phyloP scores from a whole-genome alignment of 179 eudicot species.

The Nepenthes alata region DNA sequence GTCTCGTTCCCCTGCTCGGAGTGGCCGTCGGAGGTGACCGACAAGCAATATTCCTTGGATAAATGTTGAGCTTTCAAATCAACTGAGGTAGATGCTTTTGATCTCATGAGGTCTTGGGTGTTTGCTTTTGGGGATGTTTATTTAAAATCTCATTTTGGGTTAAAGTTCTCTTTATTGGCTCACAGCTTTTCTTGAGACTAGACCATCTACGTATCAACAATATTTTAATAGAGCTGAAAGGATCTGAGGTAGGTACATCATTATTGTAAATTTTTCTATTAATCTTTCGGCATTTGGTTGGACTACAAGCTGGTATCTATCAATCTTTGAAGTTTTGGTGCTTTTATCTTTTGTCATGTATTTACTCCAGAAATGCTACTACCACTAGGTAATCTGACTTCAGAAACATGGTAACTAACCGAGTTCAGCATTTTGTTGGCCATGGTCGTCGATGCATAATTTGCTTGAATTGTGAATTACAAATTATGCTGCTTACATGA shows the following conservation, averaged over 20 bases:
- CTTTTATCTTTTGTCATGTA: conserved; percentile 4
- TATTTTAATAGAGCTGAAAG: conserved; percentile 42
- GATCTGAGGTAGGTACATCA: conserved; percentile 69
- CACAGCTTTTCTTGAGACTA: conserved; percentile 30
- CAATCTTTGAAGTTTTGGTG: conserved; percentile 7
- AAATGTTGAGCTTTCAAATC: conserved; percentile 26
- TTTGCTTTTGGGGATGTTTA: conserved; percentile 12
- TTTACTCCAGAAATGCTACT: not conserved
- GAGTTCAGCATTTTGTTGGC: not conserved
- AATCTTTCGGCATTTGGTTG: conserved; percentile 15
- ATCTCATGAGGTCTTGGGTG: conserved; percentile 22
- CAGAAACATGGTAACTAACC: not conserved
- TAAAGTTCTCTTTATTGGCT: conserved; percentile 27
- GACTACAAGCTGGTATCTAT: conserved; percentile 10
- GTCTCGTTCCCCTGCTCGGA: conserved; percentile 58
- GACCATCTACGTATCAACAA: conserved; percentile 26
- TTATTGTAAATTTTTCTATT: conserved; percentile 8
- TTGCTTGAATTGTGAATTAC: not conserved
- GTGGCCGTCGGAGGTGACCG: conserved; percentile 42
- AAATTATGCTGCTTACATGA: conserved; percentile 14
- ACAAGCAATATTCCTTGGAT: conserved; percentile 23
- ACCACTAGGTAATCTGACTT: conserved; percentile 7
- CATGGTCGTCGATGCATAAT: not conserved
- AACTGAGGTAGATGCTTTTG: conserved; percentile 64
- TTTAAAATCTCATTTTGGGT: conserved; percentile 18